Base-by-base conservation (phyloP, 2,329 filamentous ascomycete species). In the Colletotrichum filicis region DNA sequence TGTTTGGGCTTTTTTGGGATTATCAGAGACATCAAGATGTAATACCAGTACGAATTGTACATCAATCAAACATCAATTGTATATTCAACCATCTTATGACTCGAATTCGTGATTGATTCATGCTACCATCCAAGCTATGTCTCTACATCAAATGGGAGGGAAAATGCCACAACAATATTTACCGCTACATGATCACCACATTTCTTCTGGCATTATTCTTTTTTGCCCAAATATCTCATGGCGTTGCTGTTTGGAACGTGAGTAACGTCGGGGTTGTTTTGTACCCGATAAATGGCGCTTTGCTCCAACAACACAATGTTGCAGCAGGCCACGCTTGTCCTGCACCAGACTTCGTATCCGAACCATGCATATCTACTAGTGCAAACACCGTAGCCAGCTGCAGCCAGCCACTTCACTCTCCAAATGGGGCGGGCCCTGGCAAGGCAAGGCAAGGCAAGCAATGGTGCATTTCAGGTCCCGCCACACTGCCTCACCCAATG, bases 31-130 rank as follows among this genome's bases (percentile, higher is more conserved):
- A 71, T 73, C 3, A 66, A 62, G 71, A 73, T 71, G 66, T 71
- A 73, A 73, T 73, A 71, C 60, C 49, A 66, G 71, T 71, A 71
- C 71, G 37, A 69, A 24, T 57, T 71, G 71, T 71, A 71, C 60
- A 71, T 70, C 46, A 58, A 71, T 57, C 60, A 24, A 62, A 62
- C 46, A 64, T 30, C 24, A 65, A 64, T 2, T 22, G 42, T 49
- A 49, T 49, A 49, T 49, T 49, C 19, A 49, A 9, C 11, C 32
- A 35, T 4, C 30, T 30, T 2, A 9, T 32, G 30, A 32, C 9
- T 8, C 3, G 7, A 9, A 32, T 0, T 9, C 30, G 30, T 32
- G 30, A 32, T 9, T 11, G 3, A 9, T 32, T 9, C 30, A 3
- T 8, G 2, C 30, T 9, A 11, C 30, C 9, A 32, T 30, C 1